These are phyloP conservation scores for Craterostigma plantagineum DNA, from an alignment of 257 asterid species.

Conservation along the genomic window DNA sequence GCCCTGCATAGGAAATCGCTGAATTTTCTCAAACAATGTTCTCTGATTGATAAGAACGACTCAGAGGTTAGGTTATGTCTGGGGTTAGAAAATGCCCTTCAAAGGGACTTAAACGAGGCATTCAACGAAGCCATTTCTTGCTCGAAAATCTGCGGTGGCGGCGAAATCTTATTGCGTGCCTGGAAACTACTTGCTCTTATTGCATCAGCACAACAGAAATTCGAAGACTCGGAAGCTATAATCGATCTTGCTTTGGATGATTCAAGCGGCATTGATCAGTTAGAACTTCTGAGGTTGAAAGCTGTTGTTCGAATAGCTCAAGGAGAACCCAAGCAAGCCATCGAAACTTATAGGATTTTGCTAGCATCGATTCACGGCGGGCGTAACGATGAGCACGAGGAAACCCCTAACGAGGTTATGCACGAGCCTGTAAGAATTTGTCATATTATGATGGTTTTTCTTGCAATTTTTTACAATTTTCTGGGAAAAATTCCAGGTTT, in stretches of 20 bases:
- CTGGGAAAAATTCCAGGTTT: neutral
- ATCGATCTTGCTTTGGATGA: slow-evolving; percentile 71
- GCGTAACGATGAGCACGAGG: slow-evolving; percentile 18
- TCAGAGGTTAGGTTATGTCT: slow-evolving; percentile 39
- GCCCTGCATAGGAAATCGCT: slow-evolving; percentile 35
- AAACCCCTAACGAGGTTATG: neutral
- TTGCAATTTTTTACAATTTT: neutral
- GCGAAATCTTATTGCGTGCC: slow-evolving; percentile 40
- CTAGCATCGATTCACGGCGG: slow-evolving; percentile 44
- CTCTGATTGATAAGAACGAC: slow-evolving; percentile 19
- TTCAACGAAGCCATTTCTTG: slow-evolving; percentile 36
- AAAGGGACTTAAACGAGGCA: slow-evolving; percentile 48
- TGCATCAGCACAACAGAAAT: slow-evolving; percentile 64
- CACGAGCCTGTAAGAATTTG: too few relatives aligned
- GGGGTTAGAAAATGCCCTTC: slow-evolving; percentile 51
- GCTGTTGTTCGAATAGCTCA: slow-evolving; percentile 52
- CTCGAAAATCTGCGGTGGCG: slow-evolving; percentile 29
- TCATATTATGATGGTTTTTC: neutral
- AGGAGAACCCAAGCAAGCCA: slow-evolving; percentile 69
- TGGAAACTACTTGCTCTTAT: slow-evolving; percentile 66
- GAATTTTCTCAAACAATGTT: slow-evolving; percentile 21
- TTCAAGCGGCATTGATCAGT: slow-evolving; percentile 37
- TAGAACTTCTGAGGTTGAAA: slow-evolving; percentile 63
- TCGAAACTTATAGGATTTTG: slow-evolving; percentile 57
- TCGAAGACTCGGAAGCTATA: slow-evolving; percentile 55